Evolutionary conservation across 2,329 filamentous ascomycete genomes (phyloP).

Genomic region (Emergomyces orientalis): DNA sequence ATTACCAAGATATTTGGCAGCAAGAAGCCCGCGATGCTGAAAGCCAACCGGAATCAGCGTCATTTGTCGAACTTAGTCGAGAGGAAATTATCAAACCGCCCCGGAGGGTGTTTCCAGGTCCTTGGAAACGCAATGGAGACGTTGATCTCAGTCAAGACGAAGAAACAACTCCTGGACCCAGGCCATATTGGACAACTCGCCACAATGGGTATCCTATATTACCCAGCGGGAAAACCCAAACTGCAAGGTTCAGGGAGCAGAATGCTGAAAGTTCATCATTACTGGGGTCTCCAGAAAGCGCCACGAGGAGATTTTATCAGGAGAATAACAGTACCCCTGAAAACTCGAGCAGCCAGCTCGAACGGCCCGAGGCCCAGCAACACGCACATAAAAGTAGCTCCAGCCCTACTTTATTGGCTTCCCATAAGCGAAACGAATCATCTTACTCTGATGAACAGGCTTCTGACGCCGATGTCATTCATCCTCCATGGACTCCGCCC

Average conservation of each 20-base stretch:
- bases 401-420: not conserved
- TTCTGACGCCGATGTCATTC: slow-evolving; percentile 4
- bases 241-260: slow-evolving; percentile 15
- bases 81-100: slow-evolving; percentile 18
- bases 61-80: slow-evolving; percentile 15
- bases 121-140: slow-evolving; percentile 25
- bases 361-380: not conserved
- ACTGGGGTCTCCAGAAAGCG: slow-evolving; percentile 15
- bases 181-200: slow-evolving; percentile 23
- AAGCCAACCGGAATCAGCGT: slow-evolving; percentile 22
- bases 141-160: slow-evolving; percentile 18
- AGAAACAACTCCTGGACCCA: slow-evolving; percentile 20
- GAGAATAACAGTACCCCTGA: slow-evolving; percentile 2
- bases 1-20: slow-evolving; percentile 42
- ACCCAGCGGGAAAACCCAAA: slow-evolving; percentile 14
- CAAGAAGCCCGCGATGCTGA: slow-evolving; percentile 35
- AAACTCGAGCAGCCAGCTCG: not conserved
- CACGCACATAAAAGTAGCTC: not conserved
- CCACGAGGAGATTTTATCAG: slow-evolving; percentile 13
- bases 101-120: slow-evolving; percentile 23
- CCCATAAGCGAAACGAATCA: not conserved
- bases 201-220: slow-evolving; percentile 19
- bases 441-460: not conserved
- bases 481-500: slow-evolving; percentile 8
- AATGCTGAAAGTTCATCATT: slow-evolving; percentile 15